These are phyloP conservation scores for Cordyceps farinosa DNA, from an alignment of 2,329 filamentous ascomycete species.

Conservation along the genomic window DNA sequence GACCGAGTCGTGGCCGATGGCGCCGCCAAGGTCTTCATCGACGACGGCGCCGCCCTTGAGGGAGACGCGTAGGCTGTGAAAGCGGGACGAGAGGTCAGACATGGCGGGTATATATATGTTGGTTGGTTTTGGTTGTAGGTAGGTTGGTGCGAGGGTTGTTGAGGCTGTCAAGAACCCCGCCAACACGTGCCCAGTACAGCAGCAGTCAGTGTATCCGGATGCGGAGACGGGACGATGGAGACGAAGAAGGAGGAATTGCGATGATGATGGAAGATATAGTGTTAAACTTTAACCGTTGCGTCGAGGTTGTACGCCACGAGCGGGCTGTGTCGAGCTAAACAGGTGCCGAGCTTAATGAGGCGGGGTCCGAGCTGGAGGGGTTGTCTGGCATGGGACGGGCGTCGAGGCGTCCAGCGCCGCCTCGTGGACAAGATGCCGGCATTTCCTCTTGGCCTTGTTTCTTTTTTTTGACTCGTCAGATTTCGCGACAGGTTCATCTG, in stretches of 20 bases:
- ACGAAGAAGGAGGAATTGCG: neutral
- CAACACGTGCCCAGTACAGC: neutral
- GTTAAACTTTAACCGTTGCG: neutral
- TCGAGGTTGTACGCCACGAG: neutral
- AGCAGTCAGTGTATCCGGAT: neutral
- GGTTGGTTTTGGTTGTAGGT: neutral
- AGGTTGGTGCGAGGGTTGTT: neutral
- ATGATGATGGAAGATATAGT: neutral
- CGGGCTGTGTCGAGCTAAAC: neutral
- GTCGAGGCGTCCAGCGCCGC: neutral
- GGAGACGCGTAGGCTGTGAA: constrained; percentile 18
- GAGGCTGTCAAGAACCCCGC: neutral
- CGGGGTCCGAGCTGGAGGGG: constrained; percentile 2
- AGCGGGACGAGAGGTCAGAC: constrained; percentile 20
- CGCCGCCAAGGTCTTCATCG: constrained; percentile 52
- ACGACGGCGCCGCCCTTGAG: constrained; percentile 37
- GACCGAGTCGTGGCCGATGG: constrained; percentile 47
- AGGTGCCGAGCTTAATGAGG: constrained; percentile 7
- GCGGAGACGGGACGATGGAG: neutral
- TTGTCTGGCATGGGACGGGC: neutral
- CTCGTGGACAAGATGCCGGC: neutral
- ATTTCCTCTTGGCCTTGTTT: neutral
- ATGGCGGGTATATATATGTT: constrained; percentile 4
- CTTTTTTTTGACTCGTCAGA: neutral
- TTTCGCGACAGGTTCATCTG: neutral